phyloP scores from a whole-genome alignment of 1,284 basidiomycete genomes.

The Athelia sp. region DNA sequence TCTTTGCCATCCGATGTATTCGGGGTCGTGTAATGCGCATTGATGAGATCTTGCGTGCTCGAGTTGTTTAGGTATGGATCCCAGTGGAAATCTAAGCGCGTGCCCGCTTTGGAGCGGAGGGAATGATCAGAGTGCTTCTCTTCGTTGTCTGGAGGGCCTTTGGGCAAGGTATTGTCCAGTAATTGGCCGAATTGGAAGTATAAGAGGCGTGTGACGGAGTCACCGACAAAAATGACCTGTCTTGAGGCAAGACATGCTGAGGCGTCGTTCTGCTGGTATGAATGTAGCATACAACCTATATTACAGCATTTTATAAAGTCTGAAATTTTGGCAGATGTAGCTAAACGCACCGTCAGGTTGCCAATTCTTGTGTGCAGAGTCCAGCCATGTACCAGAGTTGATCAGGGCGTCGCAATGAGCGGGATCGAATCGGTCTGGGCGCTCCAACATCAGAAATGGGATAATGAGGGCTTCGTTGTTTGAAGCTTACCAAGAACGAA shows the following conservation, averaged over 20 bases:
- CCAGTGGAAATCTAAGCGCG: conserved; percentile 70
- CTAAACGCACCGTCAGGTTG: conserved; percentile 71
- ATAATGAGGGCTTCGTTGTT: neutral
- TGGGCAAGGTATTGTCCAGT: conserved; percentile 53
- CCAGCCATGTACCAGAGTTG: conserved; percentile 76
- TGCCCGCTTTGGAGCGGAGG: conserved; percentile 38
- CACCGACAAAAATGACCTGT: conserved; percentile 76
- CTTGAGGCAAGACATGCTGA: conserved; percentile 47
- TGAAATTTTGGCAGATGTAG: neutral
- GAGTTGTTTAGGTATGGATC: conserved; percentile 78
- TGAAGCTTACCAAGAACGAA: conserved; percentile 42
- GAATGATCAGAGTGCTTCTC: conserved; percentile 67
- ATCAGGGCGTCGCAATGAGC: conserved; percentile 69
- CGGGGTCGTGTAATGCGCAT: conserved; percentile 10
- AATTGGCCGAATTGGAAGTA: conserved; percentile 71
- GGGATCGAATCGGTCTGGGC: conserved; percentile 64
- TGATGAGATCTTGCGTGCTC: conserved; percentile 34
- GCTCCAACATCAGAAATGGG: neutral
- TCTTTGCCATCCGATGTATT: neutral
- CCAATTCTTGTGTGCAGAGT: conserved; percentile 64
- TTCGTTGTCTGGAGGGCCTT: conserved; percentile 46
- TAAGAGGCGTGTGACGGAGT: conserved; percentile 75
- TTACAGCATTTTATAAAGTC: conserved; percentile 1
- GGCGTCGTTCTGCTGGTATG: conserved; percentile 53
- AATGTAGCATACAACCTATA: conserved; percentile 73